A percentile compares a stretch with the other conserved stretches of the same genome.
phyloP scores from a whole-genome alignment of 2,329 filamentous ascomycete species.

The Orbilia brochopaga region DNA sequence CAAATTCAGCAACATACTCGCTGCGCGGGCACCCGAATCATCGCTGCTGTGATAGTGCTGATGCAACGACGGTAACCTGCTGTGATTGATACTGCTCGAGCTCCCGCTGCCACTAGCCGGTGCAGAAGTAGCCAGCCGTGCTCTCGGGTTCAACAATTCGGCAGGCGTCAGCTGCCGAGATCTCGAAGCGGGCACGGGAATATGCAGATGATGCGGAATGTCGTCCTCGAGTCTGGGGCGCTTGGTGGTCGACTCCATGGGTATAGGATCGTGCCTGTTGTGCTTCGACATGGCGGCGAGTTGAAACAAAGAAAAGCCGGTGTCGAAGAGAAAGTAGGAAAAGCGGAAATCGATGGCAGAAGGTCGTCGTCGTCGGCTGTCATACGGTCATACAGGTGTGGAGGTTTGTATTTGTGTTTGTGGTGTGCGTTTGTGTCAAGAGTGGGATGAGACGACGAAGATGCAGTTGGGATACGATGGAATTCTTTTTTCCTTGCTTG shows the following conservation, averaged over 20 bases:
- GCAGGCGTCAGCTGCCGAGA: conserved; percentile 39
- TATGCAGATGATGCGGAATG: conserved; percentile 14
- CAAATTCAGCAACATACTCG: conserved; percentile 45
- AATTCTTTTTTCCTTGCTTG: conserved; percentile 1
- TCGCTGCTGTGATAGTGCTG: conserved; percentile 6
- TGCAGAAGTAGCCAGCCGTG: conserved; percentile 24
- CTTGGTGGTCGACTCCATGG: conserved; percentile 37
- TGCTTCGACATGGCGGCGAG: conserved; percentile 43
- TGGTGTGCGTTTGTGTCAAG: background rate
- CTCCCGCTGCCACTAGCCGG: conserved; percentile 2
- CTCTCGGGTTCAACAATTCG: conserved; percentile 37
- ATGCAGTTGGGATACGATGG: background rate
- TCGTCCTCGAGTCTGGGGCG: conserved; percentile 44
- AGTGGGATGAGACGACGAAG: background rate
- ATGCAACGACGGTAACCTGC: conserved; percentile 25
- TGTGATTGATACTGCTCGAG: conserved; percentile 8
- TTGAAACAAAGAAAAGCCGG: conserved; percentile 1
- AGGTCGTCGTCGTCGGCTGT: conserved; percentile 30
- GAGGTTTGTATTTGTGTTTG: conserved; percentile 8
- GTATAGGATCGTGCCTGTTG: conserved; percentile 48
- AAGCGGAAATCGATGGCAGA: conserved; percentile 20
- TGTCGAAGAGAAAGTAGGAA: conserved; percentile 8
- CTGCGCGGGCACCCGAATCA: conserved; percentile 27
- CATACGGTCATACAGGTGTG: conserved; percentile 37
- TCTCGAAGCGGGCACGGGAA: conserved; percentile 24